Evolutionary conservation across 2,329 filamentous ascomycete species (phyloP), one percentile per base, ranked within the genome.

Genomic region (Aureobasidium namibiae): DNA sequence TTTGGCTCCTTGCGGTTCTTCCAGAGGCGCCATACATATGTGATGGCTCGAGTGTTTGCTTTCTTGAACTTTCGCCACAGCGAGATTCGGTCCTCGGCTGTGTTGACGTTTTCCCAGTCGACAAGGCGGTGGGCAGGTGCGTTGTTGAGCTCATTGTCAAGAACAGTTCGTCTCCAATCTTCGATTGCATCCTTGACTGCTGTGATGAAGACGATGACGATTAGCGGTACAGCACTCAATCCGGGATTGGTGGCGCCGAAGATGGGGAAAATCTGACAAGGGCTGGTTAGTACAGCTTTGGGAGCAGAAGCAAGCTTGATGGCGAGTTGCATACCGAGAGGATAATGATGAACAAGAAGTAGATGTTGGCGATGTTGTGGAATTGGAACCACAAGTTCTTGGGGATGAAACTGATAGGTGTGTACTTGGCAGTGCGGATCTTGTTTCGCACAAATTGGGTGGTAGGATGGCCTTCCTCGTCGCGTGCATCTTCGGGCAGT

Each of bases 301-400:
- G 26, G 41, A 38, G 34, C 1, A 24, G 26, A 21, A 24, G 4
- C 36, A 45, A 38, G 18, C 14, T n/a, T 4, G 5, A n/a, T n/a
- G 16, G 57, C 44, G 14, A 18, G 38, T 59, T 33, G 82, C 92
- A 80, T 86, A 97, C 94, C 69, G 87, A 86, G 61, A 99, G 82
- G 70, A 99, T 95, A 71, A 96, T 92, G 67, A 92, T 82, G 76
- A 97, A 96, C 66, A 97, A 80, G 81, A 99, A 99, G 76, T 97
- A 99, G 57, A 97, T 87, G 73, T 99, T 99, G 70, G 94, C 94
- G 68, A 99, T 88, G 70, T 97, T 97, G 75, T 99, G 92, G 71
- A 99, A 97, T 74, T 99, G 95, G 65, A 95, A 90, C 85, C 87
- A 99, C 69, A 99, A 71, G 74, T 99, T 97, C 78, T 97, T 97